Conservation (phyloP, 192 early-diverging fungal genomes). For the Mortierella alpina region DNA sequence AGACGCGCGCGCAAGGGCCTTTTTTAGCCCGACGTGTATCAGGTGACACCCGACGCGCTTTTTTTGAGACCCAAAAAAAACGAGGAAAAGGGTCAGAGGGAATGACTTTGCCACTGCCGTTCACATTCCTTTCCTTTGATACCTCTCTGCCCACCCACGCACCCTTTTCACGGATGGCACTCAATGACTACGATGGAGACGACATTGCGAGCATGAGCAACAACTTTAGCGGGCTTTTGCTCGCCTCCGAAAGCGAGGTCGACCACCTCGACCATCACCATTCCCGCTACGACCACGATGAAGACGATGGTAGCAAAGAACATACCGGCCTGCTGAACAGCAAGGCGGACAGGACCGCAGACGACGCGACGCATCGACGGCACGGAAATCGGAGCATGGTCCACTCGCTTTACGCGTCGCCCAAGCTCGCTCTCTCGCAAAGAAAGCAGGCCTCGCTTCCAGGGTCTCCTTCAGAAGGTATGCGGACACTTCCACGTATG, state of each 20-base stretch:
- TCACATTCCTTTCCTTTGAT: slow-evolving; percentile 1
- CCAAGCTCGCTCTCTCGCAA: slow-evolving; percentile 11
- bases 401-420: slow-evolving; percentile 37
- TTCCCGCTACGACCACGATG: slow-evolving; percentile 15
- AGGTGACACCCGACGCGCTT: too few species aligned
- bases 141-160: not conserved
- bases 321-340: slow-evolving; percentile 8
- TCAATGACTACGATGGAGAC: not conserved
- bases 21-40: too few species aligned
- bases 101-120: not conserved
- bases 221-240: not conserved
- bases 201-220: slow-evolving; percentile 12
- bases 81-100: not conserved
- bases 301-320: slow-evolving; percentile 32
- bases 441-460: slow-evolving; percentile 27
- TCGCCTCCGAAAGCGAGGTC: not conserved
- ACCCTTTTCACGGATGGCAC: not conserved
- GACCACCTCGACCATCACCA: not conserved
- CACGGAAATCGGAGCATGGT: slow-evolving; percentile 24
- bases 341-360: not conserved
- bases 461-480: slow-evolving; percentile 16
- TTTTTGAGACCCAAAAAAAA: too few species aligned
- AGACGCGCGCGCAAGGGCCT: too few species aligned
- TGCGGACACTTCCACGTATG: not conserved
- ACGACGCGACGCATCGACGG: slow-evolving; percentile 7